These are phyloP conservation scores for Pestalotiopsis sp. DNA, from an alignment of 2,329 filamentous ascomycete genomes.

Conservation along the genomic window DNA sequence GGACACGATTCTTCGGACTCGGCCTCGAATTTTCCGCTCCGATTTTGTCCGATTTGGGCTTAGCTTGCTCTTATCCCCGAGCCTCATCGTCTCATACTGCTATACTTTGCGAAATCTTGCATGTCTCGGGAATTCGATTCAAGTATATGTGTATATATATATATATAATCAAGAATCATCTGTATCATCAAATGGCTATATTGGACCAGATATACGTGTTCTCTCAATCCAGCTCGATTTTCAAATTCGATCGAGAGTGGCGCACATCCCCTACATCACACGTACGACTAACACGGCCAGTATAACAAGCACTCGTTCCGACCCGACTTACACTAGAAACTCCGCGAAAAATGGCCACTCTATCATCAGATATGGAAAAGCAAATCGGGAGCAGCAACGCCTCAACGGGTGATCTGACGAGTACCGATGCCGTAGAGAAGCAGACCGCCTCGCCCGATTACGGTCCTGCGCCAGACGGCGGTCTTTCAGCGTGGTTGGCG, in stretches of 20 bases:
- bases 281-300: neutral
- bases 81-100: neutral
- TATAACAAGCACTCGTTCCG: neutral
- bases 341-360: neutral
- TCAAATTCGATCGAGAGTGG: neutral
- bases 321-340: neutral
- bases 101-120: neutral
- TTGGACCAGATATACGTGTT: neutral
- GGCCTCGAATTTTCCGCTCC: slow-evolving; percentile 2
- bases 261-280: neutral
- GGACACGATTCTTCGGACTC: slow-evolving; percentile 2
- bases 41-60: neutral
- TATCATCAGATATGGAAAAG: neutral
- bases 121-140: neutral
- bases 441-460: neutral
- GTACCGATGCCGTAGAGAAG: neutral
- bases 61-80: slow-evolving; percentile 1
- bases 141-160: too few relatives aligned
- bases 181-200: neutral
- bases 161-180: neutral
- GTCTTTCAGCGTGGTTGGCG: slow-evolving; percentile 30
- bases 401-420: neutral
- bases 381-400: neutral
- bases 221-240: neutral
- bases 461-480: slow-evolving; percentile 21